Percentiles rank a stretch among this genome's conserved stretches.
Conservation (phyloP, 2,329 filamentous ascomycete genomes). For the Aspergillus sp. region DNA sequence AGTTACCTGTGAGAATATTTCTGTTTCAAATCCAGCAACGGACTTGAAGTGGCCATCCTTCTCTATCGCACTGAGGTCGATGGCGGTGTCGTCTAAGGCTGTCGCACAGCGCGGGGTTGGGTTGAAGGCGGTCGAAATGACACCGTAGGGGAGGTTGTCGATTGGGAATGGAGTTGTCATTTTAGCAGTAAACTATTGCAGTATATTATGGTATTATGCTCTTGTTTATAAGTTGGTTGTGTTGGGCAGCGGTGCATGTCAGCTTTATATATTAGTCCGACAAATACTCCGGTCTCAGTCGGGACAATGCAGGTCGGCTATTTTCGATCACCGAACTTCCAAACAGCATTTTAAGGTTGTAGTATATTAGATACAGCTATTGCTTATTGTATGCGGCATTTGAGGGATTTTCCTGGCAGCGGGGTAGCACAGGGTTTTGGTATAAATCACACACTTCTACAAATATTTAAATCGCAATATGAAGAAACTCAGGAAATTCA, state of each 20-base stretch:
- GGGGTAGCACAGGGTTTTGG: background rate
- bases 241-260: background rate
- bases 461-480: background rate
- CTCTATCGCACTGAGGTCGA: slow-evolving; percentile 15
- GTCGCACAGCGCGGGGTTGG: slow-evolving; percentile 15
- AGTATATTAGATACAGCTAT: too few relatives aligned
- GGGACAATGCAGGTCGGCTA: background rate
- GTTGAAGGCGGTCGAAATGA: slow-evolving; percentile 13
- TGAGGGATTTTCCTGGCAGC: background rate
- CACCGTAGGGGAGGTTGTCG: slow-evolving; percentile 19
- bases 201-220: too few relatives aligned
- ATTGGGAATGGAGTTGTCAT: slow-evolving; percentile 15
- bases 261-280: background rate
- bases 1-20: slow-evolving; percentile 7
- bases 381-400: background rate
- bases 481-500: background rate
- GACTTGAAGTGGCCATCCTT: slow-evolving; percentile 10
- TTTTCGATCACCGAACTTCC: background rate
- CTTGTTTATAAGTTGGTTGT: background rate
- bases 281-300: background rate
- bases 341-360: too few relatives aligned
- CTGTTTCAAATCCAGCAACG: slow-evolving; percentile 5
- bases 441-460: background rate
- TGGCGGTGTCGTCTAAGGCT: slow-evolving; percentile 7
- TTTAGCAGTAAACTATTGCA: background rate